Percentiles rank a stretch among this genome's conserved stretches.
Conservation (phyloP, 345 rosid species). For the Eucalyptus paniculata region DNA sequence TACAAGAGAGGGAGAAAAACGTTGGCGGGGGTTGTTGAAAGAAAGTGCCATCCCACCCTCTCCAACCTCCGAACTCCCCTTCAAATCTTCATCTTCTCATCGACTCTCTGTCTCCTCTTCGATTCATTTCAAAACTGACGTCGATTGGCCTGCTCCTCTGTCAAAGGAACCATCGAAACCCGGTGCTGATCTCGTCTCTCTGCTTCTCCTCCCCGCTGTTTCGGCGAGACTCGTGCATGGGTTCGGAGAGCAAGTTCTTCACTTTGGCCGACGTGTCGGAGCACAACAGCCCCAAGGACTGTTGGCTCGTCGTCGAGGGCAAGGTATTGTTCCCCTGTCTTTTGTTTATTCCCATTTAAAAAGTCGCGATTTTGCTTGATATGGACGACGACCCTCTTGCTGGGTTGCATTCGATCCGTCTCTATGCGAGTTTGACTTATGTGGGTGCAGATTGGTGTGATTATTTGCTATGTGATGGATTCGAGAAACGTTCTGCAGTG, state of each 20-base stretch:
- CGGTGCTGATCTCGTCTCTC: background rate
- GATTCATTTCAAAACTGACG: background rate
- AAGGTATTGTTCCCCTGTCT: slow-evolving; percentile 27
- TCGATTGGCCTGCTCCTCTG: background rate
- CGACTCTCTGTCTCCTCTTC: background rate
- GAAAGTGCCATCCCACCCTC: background rate
- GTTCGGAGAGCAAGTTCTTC: slow-evolving; percentile 39
- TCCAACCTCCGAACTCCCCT: background rate
- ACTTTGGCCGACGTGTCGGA: slow-evolving; percentile 64
- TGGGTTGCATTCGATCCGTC: background rate
- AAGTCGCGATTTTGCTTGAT: background rate
- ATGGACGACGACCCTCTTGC: background rate
- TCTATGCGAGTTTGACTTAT: background rate
- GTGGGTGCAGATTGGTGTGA: background rate
- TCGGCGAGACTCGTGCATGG: slow-evolving; percentile 20
- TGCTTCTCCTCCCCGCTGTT: background rate
- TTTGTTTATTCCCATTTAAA: background rate
- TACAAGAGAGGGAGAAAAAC: background rate
- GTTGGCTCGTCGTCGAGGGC: slow-evolving; percentile 89
- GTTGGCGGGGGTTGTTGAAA: background rate
- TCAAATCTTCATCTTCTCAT: background rate
- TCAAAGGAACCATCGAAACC: background rate
- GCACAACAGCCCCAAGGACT: slow-evolving; percentile 54
- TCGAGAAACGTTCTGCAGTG: background rate
- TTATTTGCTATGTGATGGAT: background rate